Evolutionary conservation across 2,329 filamentous ascomycete species (phyloP).

Genomic region (Xylariaceae sp.): DNA sequence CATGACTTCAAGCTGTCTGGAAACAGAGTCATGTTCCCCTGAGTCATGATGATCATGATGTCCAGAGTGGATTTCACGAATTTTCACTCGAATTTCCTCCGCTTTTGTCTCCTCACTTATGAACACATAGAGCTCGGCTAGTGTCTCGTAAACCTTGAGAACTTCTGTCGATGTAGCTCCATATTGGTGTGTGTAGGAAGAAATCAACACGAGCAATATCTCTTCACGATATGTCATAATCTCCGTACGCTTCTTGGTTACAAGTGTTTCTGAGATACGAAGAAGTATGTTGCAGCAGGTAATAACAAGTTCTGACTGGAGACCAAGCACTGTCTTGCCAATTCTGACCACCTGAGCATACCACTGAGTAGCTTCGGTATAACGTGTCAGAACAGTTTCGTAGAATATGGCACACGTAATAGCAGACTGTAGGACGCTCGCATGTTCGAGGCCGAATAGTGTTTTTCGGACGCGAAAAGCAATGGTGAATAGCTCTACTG

Average conservation of each 20-base stretch:
- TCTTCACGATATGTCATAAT: constrained; percentile 26
- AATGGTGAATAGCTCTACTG: constrained; percentile 18
- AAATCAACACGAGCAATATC: constrained; percentile 16
- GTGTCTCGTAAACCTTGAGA: constrained; percentile 16
- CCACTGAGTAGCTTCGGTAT: constrained; percentile 18
- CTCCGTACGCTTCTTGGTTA: constrained; percentile 17
- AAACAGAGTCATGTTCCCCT: constrained; percentile 3
- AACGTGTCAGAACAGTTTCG: constrained; percentile 17
- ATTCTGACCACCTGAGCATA: constrained; percentile 22
- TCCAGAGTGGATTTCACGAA: constrained; percentile 11
- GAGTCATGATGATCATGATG: not conserved
- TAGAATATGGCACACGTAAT: constrained; percentile 21
- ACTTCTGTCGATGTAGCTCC: constrained; percentile 21
- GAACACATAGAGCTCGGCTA: constrained; percentile 17
- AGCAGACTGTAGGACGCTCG: constrained; percentile 23
- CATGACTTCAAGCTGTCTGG: constrained; percentile 20
- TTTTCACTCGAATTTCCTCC: constrained; percentile 16
- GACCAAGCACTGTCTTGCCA: constrained; percentile 21
- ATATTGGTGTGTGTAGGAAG: constrained; percentile 25
- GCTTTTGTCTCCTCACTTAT: constrained; percentile 23
- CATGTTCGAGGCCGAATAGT: constrained; percentile 20
- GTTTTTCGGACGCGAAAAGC: constrained; percentile 22
- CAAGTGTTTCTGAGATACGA: constrained; percentile 21
- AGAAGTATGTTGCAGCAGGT: constrained; percentile 24
- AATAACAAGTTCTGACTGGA: constrained; percentile 22